phyloP scores from a whole-genome alignment of 805 yeast genomes.

The Lipomyces chichibuensis region DNA sequence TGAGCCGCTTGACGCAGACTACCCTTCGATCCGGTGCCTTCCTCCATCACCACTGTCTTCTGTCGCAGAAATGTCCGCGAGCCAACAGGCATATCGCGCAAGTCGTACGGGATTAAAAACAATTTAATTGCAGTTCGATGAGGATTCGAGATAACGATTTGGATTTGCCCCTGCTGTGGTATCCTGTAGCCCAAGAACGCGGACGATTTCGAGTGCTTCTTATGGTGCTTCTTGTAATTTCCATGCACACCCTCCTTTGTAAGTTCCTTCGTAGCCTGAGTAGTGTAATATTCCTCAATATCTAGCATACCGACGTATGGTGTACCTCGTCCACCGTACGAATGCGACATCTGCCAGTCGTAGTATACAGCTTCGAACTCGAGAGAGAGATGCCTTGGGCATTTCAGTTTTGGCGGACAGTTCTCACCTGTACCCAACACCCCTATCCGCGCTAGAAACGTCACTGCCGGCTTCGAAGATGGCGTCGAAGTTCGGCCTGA shows the following conservation, averaged over 20 bases:
- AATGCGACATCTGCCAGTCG: conserved; percentile 34
- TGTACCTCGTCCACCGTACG: conserved; percentile 19
- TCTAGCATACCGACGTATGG: conserved; percentile 41
- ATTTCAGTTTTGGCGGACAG: conserved; percentile 33
- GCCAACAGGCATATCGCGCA: conserved; percentile 40
- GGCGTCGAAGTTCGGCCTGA: conserved; percentile 42
- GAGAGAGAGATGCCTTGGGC: conserved; percentile 39
- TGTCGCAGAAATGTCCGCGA: conserved; percentile 44
- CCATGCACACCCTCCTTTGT: neutral
- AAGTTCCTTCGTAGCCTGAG: neutral
- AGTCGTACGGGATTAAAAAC: conserved; percentile 44
- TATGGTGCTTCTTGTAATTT: neutral
- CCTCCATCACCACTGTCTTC: conserved; percentile 33
- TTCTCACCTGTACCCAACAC: conserved; percentile 40
- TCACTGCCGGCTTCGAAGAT: conserved; percentile 38
- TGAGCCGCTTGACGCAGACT: conserved; percentile 42
- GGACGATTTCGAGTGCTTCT: conserved; percentile 3
- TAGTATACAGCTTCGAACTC: conserved; percentile 43
- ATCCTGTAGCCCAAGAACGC: conserved; percentile 40
- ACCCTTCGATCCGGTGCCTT: conserved; percentile 8
- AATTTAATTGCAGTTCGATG: conserved; percentile 43
- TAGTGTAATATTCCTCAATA: conserved; percentile 15
- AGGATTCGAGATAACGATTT: conserved; percentile 43
- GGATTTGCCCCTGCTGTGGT: conserved; percentile 44
- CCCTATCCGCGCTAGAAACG: conserved; percentile 39